Base-by-base conservation (phyloP, 257 asterid species). In the Scutellaria barbata region DNA sequence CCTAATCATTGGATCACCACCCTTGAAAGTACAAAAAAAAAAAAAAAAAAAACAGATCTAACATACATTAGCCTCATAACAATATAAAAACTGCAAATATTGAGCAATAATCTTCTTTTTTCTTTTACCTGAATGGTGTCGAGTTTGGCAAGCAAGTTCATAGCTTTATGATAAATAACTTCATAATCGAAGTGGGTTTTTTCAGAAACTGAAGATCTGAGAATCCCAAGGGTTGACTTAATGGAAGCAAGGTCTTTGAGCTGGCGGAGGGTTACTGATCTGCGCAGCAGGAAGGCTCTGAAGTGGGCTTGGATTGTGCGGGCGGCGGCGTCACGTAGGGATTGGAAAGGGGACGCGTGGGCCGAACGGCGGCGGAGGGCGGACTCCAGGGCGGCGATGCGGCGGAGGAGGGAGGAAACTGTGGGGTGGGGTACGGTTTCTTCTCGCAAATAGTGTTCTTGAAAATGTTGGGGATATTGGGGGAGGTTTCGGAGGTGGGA, bases 181-280 rank as follows among this genome's bases (percentile, higher is more conserved):
- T 77, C 81, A 37, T 80, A 78, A 76, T 87, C 85, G 64, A 83
- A 75, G 63, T 35, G 80, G 79, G 79, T 1, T 46, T 66, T 78
- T 7, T 51, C 80, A 45, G 89, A 80, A 78, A 84, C 79, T 1
- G 81, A 66, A 6, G 88, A 85, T 82, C 88, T 90, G 72, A 92
- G 84, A 55, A 68, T 30, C 11, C 83, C 82, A 47, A 92, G 80
- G 3, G 71, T 64, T 6, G 92, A 81, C 74, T 88, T 90, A 53
- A 88, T 83, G 66, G 88, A 80, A 62, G 98, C 96, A 2, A 92
- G 85, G 25, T 86, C 80, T 68, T 85, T 90, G 41, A 92, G 97
- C 22, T 85, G 96, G 33, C 97, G 85, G 55, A 92, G 98, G 46
- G 95, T 87, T 35, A 84, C 85, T 53, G 98, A 92, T 87, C 98